Base-by-base conservation (phyloP, 345 rosid species). In the Gossypium australe region DNA sequence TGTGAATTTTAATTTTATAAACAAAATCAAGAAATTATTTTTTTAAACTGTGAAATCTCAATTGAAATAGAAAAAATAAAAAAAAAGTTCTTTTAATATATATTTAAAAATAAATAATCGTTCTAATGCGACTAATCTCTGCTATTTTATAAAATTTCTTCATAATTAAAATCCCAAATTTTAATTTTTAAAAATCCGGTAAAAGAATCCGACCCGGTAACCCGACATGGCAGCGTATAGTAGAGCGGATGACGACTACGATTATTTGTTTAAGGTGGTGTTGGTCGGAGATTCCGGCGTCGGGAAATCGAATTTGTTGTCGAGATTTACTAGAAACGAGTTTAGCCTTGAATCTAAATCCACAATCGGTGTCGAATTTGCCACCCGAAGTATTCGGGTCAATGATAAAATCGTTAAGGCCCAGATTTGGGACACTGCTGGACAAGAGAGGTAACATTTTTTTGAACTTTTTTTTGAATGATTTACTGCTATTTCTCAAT, bases 401-500 rank as follows among this genome's bases (percentile, higher is more conserved):
- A 90, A 91, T 29, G 94, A 91, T 44, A 91, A 91, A 81, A 85
- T 87, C 72, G 83, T 93, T 67, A 91, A 91, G 85, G 98, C 97
- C 24, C 98, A 93, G 82, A 91, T 91, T 82, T 93, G 97, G 97
- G 98, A 93, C 73, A 91, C 97, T 7, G 97, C 97, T 7, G 98
- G 97, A 52, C 97, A 93, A 78, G 97, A 93, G 77, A 89, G 98
- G 91, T 87, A 34, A 64, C 53, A 1, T 18, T 22, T 44, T 66
- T 45, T 18, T 34, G 0, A n/a, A 64, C 67, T 9, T 0, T 62
- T 29, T 63, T 63, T 14, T 34, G 1, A 34, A 8, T 29, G 8
- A n/a, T 43, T 34, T 34, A 34, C 41, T 34, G 7, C 1, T 34
- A 34, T 34, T 5, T 34, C 41, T 34, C n/a, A 67, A 24, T 67